Evolutionary conservation across 2,329 filamentous ascomycete genomes (phyloP).

Genomic region (Colletotrichum theobromicola): DNA sequence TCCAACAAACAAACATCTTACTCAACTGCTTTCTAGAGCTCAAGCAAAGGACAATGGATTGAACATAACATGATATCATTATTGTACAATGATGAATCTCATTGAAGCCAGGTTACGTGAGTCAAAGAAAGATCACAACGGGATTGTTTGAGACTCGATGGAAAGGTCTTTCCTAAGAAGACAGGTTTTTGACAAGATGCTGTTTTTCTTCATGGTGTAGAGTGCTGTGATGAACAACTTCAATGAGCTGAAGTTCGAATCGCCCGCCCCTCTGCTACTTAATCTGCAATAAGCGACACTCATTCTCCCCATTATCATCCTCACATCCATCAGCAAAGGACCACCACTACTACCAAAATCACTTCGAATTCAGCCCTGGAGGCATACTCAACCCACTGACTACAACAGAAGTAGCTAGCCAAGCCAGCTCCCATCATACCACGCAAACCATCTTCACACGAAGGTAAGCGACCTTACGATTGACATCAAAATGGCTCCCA

Average conservation of each 20-base stretch:
- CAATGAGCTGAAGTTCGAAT: not conserved
- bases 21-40: not conserved
- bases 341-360: not conserved
- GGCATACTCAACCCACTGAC: not conserved
- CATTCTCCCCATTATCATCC: not conserved
- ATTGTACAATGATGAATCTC: not conserved
- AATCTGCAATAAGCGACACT: not conserved
- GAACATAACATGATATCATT: not conserved
- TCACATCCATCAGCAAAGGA: not conserved
- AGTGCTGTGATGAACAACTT: not conserved
- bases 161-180: not conserved
- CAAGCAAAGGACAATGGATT: not conserved
- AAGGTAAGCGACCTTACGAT: not conserved
- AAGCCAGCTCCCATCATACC: not conserved
- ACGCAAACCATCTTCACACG: rapidly evolving
- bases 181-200: rapidly evolving
- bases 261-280: rapidly evolving
- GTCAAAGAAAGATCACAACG: not conserved
- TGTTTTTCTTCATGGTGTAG: not conserved
- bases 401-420: rapidly evolving
- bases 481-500: not conserved
- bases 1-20: not conserved
- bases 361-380: not conserved
- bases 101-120: not conserved
- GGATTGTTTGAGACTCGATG: not conserved